A percentile compares a stretch with the other conserved stretches of the same genome.
Conservation (phyloP, 805 yeast genomes). For the Wickerhamomyces alni region DNA sequence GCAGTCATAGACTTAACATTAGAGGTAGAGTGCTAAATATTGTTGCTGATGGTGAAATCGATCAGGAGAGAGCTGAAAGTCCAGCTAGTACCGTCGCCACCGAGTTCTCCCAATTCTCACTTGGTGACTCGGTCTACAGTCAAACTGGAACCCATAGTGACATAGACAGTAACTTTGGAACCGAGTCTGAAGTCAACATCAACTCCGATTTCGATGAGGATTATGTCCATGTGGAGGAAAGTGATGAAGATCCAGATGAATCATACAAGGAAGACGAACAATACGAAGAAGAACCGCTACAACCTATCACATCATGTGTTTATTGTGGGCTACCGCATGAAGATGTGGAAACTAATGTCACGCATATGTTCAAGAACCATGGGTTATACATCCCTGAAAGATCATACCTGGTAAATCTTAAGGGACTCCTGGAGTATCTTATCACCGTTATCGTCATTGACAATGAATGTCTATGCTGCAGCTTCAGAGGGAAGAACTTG, state of each 20-base stretch:
- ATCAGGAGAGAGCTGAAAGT: conserved; percentile 33
- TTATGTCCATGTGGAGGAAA: conserved; percentile 18
- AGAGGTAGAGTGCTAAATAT: conserved; percentile 24
- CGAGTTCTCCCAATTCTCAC: conserved; percentile 48
- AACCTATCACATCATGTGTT: conserved; percentile 45
- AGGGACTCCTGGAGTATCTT: conserved; percentile 69
- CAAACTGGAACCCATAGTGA: conserved; percentile 29
- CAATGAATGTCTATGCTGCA: conserved; percentile 76
- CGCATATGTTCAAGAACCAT: conserved; percentile 73
- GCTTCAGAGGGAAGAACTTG: conserved; percentile 74
- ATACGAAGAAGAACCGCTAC: conserved; percentile 25
- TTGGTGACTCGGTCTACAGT: conserved; percentile 39
- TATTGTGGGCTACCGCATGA: conserved; percentile 50
- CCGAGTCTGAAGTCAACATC: conserved; percentile 44
- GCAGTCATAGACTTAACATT: conserved; percentile 7
- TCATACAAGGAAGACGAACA: conserved; percentile 9
- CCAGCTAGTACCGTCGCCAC: conserved; percentile 54
- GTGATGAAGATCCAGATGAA: conserved; percentile 20
- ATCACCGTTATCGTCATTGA: conserved; percentile 82
- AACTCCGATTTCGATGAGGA: conserved; percentile 27
- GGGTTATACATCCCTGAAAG: conserved; percentile 88
- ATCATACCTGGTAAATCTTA: conserved; percentile 56
- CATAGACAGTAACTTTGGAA: conserved; percentile 31
- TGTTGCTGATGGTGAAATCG: conserved; percentile 4
- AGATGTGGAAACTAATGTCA: conserved; percentile 52